Evolutionary conservation across 352 stramenopile genomes (phyloP), one percentile per base, ranked within the genome.

Genomic region (Peronospora destructor): DNA sequence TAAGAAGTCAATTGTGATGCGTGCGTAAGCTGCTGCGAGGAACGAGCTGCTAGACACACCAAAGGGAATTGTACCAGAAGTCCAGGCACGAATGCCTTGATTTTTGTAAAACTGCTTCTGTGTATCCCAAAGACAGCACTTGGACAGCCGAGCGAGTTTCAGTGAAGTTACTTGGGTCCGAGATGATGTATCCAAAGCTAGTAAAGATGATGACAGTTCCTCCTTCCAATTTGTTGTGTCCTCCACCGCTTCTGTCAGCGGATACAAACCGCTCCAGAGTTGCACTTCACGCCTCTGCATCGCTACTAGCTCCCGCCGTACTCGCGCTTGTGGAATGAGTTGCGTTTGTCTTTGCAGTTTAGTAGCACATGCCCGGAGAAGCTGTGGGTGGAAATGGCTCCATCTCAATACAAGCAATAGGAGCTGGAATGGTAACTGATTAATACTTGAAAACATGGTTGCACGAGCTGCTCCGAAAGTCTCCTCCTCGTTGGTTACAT

Each of bases 31-130:
- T 45, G 59, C 58, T 1, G 81, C 78, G 42, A 92, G 62, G 49
- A 85, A 89, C 21, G 77, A 84, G 35, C 72, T 88, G 50, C 81
- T 88, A 0, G 81, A 92, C 6, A 92, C 73, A 25, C 81, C 81
- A 28, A 86, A 92, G 0, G 81, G 78, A 30, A 92, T 79, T 2
- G 76, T 48, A 16, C 81, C 68, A 29, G 75, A 62, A 53, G 76
- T 90, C 81, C 81, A 92, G 12, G 78, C 81, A 2, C 50, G 52
- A 53, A 92, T 88, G 9, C 81, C 81, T 37, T 83, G 72, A n/a
- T 71, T 50, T 6, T 80, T 61, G 63, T 92, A 92, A 46, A 88
- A 92, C 14, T 83, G 68, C 50, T 89, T 89, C 40, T 92, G 81
- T 3, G 69, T 61, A 50, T 84, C 60, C 81, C 81, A 92, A 32